These are phyloP conservation scores for Ministeria vibrans DNA, from an alignment of 78 protist species.

Conservation along the genomic window DNA sequence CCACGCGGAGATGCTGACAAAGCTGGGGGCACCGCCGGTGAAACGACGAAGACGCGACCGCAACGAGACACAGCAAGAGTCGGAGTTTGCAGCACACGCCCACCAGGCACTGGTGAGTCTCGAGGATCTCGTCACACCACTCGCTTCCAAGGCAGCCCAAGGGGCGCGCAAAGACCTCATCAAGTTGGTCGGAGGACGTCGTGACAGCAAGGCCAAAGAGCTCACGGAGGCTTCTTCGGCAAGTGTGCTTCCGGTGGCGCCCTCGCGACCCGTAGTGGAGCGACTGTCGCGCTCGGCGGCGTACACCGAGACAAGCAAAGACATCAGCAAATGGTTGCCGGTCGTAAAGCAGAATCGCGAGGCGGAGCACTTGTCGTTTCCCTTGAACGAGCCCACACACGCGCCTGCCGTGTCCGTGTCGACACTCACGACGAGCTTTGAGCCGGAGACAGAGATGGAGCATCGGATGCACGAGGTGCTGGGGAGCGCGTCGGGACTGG, in stretches of 20 bases:
- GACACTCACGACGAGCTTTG: background rate
- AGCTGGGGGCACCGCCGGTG: no score
- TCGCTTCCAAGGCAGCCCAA: background rate
- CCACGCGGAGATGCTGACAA: background rate
- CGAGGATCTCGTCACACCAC: background rate
- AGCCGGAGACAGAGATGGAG: conserved; percentile 3
- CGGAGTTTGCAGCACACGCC: conserved; percentile 8
- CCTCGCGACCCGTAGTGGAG: conserved; percentile 9
- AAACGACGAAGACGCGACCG: conserved; percentile 11
- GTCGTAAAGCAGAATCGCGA: conserved; percentile 27
- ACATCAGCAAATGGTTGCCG: conserved; percentile 44
- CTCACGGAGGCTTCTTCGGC: no score
- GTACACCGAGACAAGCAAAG: conserved; percentile 10
- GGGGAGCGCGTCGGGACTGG: background rate
- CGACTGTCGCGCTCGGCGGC: conserved; percentile 27
- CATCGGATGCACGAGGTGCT: background rate
- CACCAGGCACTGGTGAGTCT: background rate
- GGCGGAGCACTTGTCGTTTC: conserved; percentile 11
- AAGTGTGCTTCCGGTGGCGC: conserved; percentile 35
- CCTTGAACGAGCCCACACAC: background rate
- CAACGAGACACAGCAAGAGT: background rate
- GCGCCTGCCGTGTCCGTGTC: background rate
- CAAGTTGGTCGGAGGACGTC: background rate
- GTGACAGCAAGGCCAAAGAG: no score
- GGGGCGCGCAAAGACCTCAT: background rate